Evolutionary conservation across 2,329 filamentous ascomycete species (phyloP).

Genomic region (Fusarium oligoseptatum): DNA sequence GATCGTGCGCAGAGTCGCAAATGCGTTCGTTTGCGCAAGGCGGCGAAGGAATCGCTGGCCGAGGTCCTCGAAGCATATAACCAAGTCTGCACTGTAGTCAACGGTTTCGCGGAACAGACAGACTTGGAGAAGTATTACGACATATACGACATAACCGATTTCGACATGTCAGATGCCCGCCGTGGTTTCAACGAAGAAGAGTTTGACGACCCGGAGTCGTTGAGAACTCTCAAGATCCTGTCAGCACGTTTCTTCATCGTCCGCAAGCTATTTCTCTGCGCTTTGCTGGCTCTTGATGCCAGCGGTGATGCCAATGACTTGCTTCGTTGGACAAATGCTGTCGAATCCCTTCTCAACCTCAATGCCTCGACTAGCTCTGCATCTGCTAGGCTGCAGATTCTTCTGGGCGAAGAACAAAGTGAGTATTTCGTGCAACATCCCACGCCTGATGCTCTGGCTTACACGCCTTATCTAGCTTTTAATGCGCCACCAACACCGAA

Average conservation of each 20-base stretch:
- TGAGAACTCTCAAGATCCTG: constrained; percentile 84
- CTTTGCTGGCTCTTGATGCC: constrained; percentile 88
- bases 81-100: constrained; percentile 76
- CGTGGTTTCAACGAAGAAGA: constrained; percentile 74
- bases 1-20: constrained; percentile 83
- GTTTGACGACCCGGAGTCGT: constrained; percentile 81
- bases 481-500: constrained; percentile 69
- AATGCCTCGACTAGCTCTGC: constrained; percentile 72
- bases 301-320: constrained; percentile 83
- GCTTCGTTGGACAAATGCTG: constrained; percentile 80
- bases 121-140: constrained; percentile 95
- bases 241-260: constrained; percentile 84
- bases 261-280: constrained; percentile 88
- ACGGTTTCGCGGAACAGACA: constrained; percentile 80
- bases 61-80: constrained; percentile 80
- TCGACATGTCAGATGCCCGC: constrained; percentile 79
- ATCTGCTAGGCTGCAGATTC: constrained; percentile 74
- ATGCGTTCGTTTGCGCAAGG: constrained; percentile 83
- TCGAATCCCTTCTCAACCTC: constrained; percentile 79
- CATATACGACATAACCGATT: constrained; percentile 83
- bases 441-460: constrained; percentile 20
- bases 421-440: constrained; percentile 51
- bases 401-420: constrained; percentile 86
- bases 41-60: constrained; percentile 77
- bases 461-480: constrained; percentile 58